Evolutionary conservation across 495 filamentous ascomycete genomes (phyloP), one percentile per base, ranked within the genome.

Genomic region (Cetradonia linearis): DNA sequence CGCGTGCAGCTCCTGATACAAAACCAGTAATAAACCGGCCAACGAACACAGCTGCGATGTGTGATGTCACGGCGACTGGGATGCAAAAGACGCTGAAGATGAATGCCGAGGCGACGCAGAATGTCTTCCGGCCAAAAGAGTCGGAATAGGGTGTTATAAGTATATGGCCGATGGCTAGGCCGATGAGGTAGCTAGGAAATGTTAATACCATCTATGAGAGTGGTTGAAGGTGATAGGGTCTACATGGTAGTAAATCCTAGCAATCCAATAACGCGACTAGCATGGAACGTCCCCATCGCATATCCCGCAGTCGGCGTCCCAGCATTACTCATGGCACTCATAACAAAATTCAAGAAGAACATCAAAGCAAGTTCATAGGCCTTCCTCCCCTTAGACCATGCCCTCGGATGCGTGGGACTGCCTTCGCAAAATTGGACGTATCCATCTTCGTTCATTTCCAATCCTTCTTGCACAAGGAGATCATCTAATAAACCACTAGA

Each of bases 261-360:
- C 11, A 55, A 27, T 55, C 50, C 50, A 16, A 61, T 37, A 20
- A 23, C 33, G 23, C 20, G 28, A n/a, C 36, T 30, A 8, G 38
- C 27, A 10, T 16, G 36, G 9, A 55, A 27, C 14, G 13, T 23
- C 33, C 30, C 37, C 40, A 34, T 13, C 4, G n/a, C 59, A 48
- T 37, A 47, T 7, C 33, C 13, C 20, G 59, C 54, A 11, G 38
- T 20, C 20, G 50, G 38, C 25, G 59, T 61, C 3, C 59, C 59
- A 16, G n/a, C 49, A 31, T 49, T 34, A 56, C 50, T 55, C 18
- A 56, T n/a, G 61, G 46, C 31, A 34, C 38, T 53, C 74, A 73
- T 72, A 47, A 73, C 70, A 40, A 76, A 70, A 62, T 78, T 75
- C 52, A 78, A 59, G 5, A 70, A 63, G 31, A 75, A 68, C 18